Evolutionary conservation across 768 basidiomycete genomes (phyloP), one percentile per base, ranked within the genome.

Genomic region (Podaxis mareebaensis): DNA sequence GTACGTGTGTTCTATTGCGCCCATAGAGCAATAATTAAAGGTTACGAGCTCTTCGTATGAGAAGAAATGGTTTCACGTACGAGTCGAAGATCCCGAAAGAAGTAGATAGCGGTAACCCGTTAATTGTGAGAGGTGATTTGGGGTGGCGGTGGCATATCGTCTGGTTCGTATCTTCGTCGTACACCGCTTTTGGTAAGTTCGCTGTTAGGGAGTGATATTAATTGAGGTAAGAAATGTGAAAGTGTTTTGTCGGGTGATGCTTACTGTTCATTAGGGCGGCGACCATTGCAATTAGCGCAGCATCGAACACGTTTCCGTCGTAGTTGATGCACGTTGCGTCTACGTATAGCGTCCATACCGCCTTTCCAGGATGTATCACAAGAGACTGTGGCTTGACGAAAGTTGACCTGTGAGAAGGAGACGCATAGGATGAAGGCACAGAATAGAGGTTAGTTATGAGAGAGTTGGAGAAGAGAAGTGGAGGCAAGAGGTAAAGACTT

Each of bases 241-340:
- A 52, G 54, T 49, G 12, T 17, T 53, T 11, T 36, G 61, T 36
- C 44, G 58, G 39, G 17, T 13, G 22, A 56, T 33, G 56, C 91
- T 54, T 68, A 96, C 95, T 91, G 65, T 95, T 93, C 72, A 80
- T 83, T 49, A 99, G 77, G 4, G 96, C 95, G 8, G 91, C 87
- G 54, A 95, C 85, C 81, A 96, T 91, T 0, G 94, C 93, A 22
- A 98, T 72, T 10, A 98, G 80, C 0, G 93, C 83, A 0, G 97
- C 94, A 67, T 99, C 97, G 64, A 96, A 94, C 1, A 83, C 91
- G 70, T 98, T 99, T 4, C 97, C 97, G 72, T 99, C 96, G 71
- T 96, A 97, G 76, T 97, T 99, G 67, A 99, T 93, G 72, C 96
- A 98, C 0, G 90, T 92, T 30, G 92, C 87, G 67, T 99, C 97